A percentile compares a stretch with the other conserved stretches of the same genome.
phyloP scores from a whole-genome alignment of 257 asterid species.

The Verbascum thapsus region DNA sequence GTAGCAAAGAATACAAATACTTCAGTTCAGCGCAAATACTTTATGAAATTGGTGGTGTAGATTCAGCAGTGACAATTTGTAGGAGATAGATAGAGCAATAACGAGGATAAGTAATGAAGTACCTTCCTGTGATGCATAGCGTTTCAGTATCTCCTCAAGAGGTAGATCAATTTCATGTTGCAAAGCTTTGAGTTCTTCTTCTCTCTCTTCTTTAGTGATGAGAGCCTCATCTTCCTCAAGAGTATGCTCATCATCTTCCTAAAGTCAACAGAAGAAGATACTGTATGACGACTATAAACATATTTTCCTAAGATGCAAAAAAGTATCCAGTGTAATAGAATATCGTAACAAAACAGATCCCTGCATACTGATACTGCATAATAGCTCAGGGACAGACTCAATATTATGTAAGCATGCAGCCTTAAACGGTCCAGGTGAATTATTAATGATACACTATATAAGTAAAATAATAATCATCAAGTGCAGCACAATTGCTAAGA shows the following conservation, averaged over 20 bases:
- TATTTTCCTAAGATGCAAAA: constrained; percentile 11
- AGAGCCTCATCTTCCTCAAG: constrained; percentile 93
- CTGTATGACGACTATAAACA: constrained; percentile 24
- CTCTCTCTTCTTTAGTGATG: constrained; percentile 92
- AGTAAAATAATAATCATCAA: constrained; percentile 10
- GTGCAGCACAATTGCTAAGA: constrained; percentile 3
- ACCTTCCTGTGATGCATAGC: constrained; percentile 73
- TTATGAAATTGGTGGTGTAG: constrained; percentile 20
- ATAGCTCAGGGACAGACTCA: constrained; percentile 26
- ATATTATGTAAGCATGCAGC: constrained; percentile 18
- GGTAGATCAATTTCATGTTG: constrained; percentile 85
- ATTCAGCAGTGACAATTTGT: constrained; percentile 13
- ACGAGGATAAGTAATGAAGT: constrained; percentile 25
- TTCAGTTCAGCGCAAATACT: constrained; percentile 20
- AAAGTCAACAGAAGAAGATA: constrained; percentile 42
- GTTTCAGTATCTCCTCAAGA: constrained; percentile 81
- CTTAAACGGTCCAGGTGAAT: constrained; percentile 2
- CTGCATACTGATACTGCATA: constrained; percentile 11
- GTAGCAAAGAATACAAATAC: too few relatives aligned
- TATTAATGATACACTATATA: neutral
- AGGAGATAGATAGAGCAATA: neutral
- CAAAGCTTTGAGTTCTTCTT: constrained; percentile 85
- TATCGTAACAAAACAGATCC: too few relatives aligned
- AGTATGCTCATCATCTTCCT: constrained; percentile 99
- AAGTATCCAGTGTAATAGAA: constrained; percentile 8